A percentile compares a stretch with the other conserved stretches of the same genome.
Evolutionary conservation across 2,329 filamentous ascomycete species (phyloP).

Genomic region (Periconia digitata): DNA sequence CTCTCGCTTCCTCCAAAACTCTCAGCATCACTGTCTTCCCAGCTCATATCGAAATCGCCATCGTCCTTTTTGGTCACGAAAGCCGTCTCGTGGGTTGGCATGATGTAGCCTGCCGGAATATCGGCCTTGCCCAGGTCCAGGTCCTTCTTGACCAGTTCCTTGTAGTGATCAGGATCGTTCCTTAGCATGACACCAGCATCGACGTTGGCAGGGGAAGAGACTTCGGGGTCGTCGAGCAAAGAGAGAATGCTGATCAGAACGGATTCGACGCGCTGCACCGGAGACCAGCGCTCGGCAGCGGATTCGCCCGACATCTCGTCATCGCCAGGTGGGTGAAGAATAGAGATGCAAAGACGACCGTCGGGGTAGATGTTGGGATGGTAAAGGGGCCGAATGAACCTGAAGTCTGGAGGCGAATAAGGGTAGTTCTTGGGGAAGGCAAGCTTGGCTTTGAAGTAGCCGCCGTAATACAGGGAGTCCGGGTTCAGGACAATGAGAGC

Average conservation of each 20-base stretch:
- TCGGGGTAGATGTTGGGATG: constrained; percentile 95
- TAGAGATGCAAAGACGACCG: constrained; percentile 92
- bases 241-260: constrained; percentile 91
- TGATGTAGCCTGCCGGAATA: constrained; percentile 75
- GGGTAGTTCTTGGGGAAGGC: constrained; percentile 87
- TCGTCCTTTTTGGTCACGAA: constrained; percentile 64
- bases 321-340: constrained; percentile 88
- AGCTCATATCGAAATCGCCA: constrained; percentile 59
- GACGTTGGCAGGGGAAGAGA: constrained; percentile 91
- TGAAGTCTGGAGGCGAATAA: constrained; percentile 78
- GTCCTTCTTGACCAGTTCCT: constrained; percentile 66
- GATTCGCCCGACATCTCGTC: constrained; percentile 89
- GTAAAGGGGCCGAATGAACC: constrained; percentile 76
- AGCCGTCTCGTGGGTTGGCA: constrained; percentile 72
- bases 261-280: constrained; percentile 90
- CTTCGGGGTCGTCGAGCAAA: constrained; percentile 90
- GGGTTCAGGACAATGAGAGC: constrained; percentile 91
- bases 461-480: constrained; percentile 88
- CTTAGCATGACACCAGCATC: constrained; percentile 87
- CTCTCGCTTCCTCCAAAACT: constrained; percentile 73
- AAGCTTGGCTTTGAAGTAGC: constrained; percentile 91
- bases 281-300: constrained; percentile 91
- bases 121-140: constrained; percentile 75
- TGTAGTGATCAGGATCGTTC: constrained; percentile 70
- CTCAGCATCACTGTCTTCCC: constrained; percentile 55